phyloP scores from a whole-genome alignment of 2,329 filamentous ascomycete genomes.

The Cytospora piceicola region DNA sequence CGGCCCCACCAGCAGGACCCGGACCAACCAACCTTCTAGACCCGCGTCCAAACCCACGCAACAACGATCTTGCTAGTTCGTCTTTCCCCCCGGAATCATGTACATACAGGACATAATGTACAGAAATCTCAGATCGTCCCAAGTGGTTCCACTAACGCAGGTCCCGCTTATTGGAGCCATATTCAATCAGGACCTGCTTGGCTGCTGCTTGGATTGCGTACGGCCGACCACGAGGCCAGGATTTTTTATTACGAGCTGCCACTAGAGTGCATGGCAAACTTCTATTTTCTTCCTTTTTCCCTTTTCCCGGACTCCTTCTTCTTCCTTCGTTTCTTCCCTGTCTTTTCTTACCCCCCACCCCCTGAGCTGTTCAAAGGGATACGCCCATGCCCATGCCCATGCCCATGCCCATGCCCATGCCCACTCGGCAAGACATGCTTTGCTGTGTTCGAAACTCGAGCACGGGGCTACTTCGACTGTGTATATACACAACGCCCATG shows the following conservation, averaged over 20 bases:
- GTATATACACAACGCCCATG: background rate
- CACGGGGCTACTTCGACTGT: background rate
- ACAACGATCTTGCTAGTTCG: background rate
- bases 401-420: too few species aligned
- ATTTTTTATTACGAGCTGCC: background rate
- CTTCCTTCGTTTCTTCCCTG: background rate
- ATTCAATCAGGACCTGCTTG: constrained; percentile 2
- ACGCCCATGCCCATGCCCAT: too few species aligned
- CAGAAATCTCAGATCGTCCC: constrained; percentile 3
- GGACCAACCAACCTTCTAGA: background rate
- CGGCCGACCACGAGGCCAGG: constrained; percentile 1
- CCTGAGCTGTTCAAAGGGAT: too few species aligned
- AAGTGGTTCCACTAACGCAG: constrained; percentile 20
- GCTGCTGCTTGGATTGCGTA: constrained; percentile 9
- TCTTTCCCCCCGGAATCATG: constrained; percentile 5
- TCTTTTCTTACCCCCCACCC: background rate
- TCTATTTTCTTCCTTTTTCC: background rate
- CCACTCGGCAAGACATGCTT: background rate
- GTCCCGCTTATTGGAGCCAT: constrained; percentile 21
- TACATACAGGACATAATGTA: background rate
- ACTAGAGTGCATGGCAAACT: constrained; percentile 2
- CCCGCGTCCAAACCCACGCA: constrained; percentile 2
- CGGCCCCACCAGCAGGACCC: background rate
- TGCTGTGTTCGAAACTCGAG: background rate
- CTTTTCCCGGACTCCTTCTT: background rate